Base-by-base conservation (phyloP, 805 yeast genomes). In the Kurtzmaniella cleridarum region DNA sequence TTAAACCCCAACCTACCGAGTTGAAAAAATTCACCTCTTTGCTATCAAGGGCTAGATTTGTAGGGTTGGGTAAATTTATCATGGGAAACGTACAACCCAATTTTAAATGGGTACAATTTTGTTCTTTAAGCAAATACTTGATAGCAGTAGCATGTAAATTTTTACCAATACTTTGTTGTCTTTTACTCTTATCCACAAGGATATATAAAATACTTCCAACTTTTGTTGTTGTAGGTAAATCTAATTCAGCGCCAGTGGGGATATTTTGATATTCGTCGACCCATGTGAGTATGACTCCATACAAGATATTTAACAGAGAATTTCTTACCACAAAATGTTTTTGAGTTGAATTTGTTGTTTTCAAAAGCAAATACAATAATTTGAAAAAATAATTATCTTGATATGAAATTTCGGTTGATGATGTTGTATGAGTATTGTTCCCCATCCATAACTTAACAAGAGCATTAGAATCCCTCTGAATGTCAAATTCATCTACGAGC, bases 201-300 rank as follows among this genome's bases (percentile, higher is more conserved):
- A 78, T 44, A 50, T 65, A 64, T 38, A 73, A 44, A 5, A 79
- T 64, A 18, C 67, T 57, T 1, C 83, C 84, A 3, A 55, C 50
- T 34, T 49, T 48, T 34, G 42, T 10, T 38, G 33, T 13, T 17
- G 27, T 16, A 33, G 34, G 3, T 6, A 4, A 10, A 18, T 12
- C 11, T 7, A 12, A 28, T 3, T 26, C 37, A 26, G 40, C 5
- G 27, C 42, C 43, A 9, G 40, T 23, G 2, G 46, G 38, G 4
- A 44, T 34, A 15, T 49, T 47, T 12, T 46, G 41, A 7, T 53
- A 43, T 20, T 56, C 63, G 32, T 67, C 64, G 3, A 68, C 69
- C 80, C 82, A 76, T 2, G 81, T 76, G 27, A 73, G 54, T 3
- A 75, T 62, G 16, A 78, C 55, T 3, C 84, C 84, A 48, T 76